Conservation (phyloP, 2,329 filamentous ascomycete species). For the Acrodontium crateriforme region DNA sequence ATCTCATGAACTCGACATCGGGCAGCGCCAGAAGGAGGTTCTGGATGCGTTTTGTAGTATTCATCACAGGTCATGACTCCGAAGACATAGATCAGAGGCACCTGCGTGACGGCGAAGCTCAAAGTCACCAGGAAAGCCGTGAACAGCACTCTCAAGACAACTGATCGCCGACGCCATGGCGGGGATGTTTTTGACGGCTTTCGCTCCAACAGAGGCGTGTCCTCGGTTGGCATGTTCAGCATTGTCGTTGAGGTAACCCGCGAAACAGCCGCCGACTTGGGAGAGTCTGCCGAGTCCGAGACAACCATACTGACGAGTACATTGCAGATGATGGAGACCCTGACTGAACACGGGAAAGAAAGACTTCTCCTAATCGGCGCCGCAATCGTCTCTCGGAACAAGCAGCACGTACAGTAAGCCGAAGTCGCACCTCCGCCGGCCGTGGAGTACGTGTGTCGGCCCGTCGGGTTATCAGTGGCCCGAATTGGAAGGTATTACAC, state of each 20-base stretch:
- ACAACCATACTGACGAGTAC: too few species aligned
- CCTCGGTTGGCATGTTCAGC: constrained; percentile 4
- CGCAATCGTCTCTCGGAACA: too few species aligned
- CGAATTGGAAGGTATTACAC: too few species aligned
- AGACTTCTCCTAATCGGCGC: too few species aligned
- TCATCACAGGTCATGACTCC: constrained; percentile 58
- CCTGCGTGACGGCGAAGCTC: constrained; percentile 37
- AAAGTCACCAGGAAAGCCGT: constrained; percentile 47
- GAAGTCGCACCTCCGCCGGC: too few species aligned
- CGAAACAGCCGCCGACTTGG: too few species aligned
- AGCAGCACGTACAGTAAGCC: too few species aligned
- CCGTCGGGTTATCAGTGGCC: too few species aligned
- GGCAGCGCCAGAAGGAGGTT: constrained; percentile 32
- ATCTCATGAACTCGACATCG: constrained; percentile 49
- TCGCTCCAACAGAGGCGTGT: constrained; percentile 7
- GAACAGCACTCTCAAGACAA: constrained; percentile 37
- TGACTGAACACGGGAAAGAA: too few species aligned
- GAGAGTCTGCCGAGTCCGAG: too few species aligned
- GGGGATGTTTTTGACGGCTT: constrained; percentile 2
- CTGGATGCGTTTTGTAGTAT: constrained; percentile 48
- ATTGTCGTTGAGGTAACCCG: not conserved
- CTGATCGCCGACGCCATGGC: constrained; percentile 12
- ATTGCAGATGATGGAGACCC: too few species aligned
- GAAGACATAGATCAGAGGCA: constrained; percentile 49
- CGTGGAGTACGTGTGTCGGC: too few species aligned